Percentiles rank a stretch among this genome's conserved stretches.
Conservation (phyloP, 345 rosid species). For the Salix suchowensis region DNA sequence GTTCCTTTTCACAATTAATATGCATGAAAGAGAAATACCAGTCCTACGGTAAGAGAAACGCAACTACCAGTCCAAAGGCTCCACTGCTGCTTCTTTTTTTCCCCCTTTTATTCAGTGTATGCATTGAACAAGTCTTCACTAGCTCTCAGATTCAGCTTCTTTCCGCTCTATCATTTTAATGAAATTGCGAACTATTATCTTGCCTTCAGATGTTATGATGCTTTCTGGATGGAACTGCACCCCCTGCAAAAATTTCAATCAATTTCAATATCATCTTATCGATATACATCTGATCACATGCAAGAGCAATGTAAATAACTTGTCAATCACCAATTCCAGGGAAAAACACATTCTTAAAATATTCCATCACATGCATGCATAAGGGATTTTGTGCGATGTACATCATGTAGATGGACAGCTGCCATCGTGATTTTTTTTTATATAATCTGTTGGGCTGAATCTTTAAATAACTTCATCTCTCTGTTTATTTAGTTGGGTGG, state of each 20-base stretch:
- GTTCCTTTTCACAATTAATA: background rate
- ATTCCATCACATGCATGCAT: background rate
- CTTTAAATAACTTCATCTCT: too few species aligned
- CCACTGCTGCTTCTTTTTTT: background rate
- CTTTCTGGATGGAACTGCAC: constrained; percentile 98
- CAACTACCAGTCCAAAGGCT: background rate
- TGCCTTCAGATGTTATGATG: constrained; percentile 80
- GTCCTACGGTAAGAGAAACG: background rate
- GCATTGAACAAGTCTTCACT: background rate
- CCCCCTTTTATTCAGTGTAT: background rate
- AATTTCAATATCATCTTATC: background rate
- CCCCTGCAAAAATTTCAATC: constrained; percentile 49
- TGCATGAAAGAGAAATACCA: background rate
- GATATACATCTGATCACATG: background rate
- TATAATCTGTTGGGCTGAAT: too few species aligned
- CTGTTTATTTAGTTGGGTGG: too few species aligned
- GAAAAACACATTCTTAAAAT: background rate
- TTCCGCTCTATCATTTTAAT: constrained; percentile 27
- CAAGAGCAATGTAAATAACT: background rate
- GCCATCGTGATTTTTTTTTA: too few species aligned
- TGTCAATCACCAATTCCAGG: background rate
- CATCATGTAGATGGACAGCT: too few species aligned
- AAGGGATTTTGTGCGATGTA: too few species aligned
- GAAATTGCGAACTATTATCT: constrained; percentile 69
- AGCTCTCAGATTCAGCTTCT: constrained; percentile 14